phyloP scores from a whole-genome alignment of 2,329 filamentous ascomycete species.

The Sporothrix luriei region DNA sequence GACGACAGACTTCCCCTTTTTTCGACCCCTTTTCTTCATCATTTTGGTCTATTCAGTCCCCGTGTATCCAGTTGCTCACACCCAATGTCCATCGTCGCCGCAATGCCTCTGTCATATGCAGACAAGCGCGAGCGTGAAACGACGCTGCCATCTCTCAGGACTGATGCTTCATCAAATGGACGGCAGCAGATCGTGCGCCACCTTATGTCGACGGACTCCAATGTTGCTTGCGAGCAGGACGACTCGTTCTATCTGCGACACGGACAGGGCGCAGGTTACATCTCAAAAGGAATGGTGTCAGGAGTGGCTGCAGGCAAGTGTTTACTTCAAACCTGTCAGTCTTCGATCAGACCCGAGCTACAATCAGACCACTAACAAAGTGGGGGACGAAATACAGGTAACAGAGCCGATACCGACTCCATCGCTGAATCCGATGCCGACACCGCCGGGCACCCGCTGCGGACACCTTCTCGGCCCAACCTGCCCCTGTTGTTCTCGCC shows the following conservation, averaged over 20 bases:
- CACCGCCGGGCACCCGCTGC: not conserved
- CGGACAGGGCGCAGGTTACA: conserved; percentile 21
- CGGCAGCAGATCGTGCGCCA: not conserved
- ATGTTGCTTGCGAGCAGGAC: not conserved
- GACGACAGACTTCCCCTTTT: not conserved
- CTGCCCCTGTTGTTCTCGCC: not conserved
- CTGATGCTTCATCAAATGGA: not conserved
- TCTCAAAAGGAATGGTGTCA: not conserved
- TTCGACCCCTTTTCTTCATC: not conserved
- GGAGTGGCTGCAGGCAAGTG: not conserved
- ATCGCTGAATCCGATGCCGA: conserved; percentile 14
- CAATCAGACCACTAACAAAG: not conserved
- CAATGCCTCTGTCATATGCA: not conserved
- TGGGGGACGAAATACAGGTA: not conserved
- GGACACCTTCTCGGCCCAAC: not conserved
- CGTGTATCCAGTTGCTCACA: not conserved
- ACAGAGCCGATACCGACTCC: not conserved
- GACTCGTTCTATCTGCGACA: conserved; percentile 22
- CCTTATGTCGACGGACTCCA: not conserved
- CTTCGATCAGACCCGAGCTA: not conserved
- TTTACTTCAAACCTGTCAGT: not conserved
- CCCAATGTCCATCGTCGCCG: not conserved
- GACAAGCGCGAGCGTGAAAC: not conserved
- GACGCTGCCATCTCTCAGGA: conserved; percentile 13
- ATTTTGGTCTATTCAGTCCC: not conserved